Conservation (phyloP, 1,284 basidiomycete genomes). For the Ganoderma lucidum region DNA sequence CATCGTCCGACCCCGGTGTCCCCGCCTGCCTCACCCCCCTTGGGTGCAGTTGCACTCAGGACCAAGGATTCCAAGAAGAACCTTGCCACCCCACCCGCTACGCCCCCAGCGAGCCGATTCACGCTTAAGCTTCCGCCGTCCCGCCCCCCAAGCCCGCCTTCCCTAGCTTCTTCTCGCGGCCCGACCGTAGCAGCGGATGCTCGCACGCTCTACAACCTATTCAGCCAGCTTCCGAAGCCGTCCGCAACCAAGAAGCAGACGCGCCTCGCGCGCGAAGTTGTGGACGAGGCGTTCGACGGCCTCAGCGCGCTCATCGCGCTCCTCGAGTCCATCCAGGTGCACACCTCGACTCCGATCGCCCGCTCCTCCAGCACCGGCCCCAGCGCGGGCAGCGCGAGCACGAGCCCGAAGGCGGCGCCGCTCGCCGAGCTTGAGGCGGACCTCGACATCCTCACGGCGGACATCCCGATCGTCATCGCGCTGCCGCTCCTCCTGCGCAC, state of each 20-base stretch:
- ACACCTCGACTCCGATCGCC: not conserved
- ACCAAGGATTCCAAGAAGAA: constrained; percentile 50
- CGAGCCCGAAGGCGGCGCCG: constrained; percentile 21
- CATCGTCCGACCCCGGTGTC: constrained; percentile 58
- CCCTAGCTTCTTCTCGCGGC: constrained; percentile 33
- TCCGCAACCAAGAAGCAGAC: constrained; percentile 51
- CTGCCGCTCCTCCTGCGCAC: constrained; percentile 68
- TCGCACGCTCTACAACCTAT: constrained; percentile 63
- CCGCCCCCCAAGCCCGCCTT: constrained; percentile 69
- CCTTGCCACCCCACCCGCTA: constrained; percentile 58
- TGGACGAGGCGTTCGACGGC: constrained; percentile 76
- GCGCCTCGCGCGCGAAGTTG: constrained; percentile 72
- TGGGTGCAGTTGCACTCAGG: constrained; percentile 39
- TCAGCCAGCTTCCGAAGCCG: constrained; percentile 70
- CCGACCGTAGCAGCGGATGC: constrained; percentile 63
- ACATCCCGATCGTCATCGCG: constrained; percentile 74
- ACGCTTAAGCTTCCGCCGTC: constrained; percentile 73
- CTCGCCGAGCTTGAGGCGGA: constrained; percentile 53
- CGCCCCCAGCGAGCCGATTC: constrained; percentile 68
- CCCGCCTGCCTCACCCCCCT: constrained; percentile 53
- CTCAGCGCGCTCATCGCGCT: constrained; percentile 63
- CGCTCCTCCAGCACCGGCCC: constrained; percentile 10
- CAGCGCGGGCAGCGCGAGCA: too few species aligned
- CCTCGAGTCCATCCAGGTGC: constrained; percentile 56
- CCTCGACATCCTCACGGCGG: constrained; percentile 55